phyloP scores from a whole-genome alignment of 192 early-diverging fungal genomes.

The Coemansia sp. region DNA sequence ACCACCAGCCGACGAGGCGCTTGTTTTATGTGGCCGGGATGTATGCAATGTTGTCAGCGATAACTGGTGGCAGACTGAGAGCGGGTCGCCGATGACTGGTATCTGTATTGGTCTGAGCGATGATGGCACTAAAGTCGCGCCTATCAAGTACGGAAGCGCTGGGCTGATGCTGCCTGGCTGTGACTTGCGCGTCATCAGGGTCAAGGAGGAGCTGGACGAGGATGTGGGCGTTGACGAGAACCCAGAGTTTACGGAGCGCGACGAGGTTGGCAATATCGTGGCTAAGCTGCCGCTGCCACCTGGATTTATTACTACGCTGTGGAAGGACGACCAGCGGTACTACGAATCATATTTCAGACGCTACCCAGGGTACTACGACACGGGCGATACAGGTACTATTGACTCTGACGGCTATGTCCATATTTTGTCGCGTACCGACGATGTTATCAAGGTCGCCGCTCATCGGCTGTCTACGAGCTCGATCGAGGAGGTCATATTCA shows the following conservation, averaged over 20 bases:
- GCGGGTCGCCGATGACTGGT: constrained; percentile 81
- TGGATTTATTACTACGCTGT: constrained; percentile 75
- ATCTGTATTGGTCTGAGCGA: constrained; percentile 63
- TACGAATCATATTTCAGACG: constrained; percentile 70
- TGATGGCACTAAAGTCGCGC: constrained; percentile 35
- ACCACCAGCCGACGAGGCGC: constrained; percentile 13
- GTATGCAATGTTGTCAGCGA: constrained; percentile 68
- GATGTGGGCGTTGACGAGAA: constrained; percentile 37
- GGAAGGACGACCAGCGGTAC: constrained; percentile 79
- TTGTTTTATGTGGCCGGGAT: constrained; percentile 30
- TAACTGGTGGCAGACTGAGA: constrained; percentile 92
- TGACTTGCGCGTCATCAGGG: constrained; percentile 66
- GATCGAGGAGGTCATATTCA: constrained; percentile 75
- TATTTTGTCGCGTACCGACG: constrained; percentile 72
- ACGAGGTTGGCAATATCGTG: constrained; percentile 77
- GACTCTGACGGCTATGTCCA: constrained; percentile 78
- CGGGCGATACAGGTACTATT: constrained; percentile 81
- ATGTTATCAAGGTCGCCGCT: constrained; percentile 87
- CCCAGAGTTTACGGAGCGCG: constrained; percentile 57
- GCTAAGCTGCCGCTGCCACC: constrained; percentile 82
- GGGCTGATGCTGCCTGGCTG: constrained; percentile 81
- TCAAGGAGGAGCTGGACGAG: constrained; percentile 59
- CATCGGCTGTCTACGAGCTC: constrained; percentile 83
- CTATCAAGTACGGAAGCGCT: constrained; percentile 70
- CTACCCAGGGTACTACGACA: constrained; percentile 84